These are phyloP conservation scores for Oryza coarctata DNA, from an alignment of 176 grass and related monocot species.

Conservation along the genomic window DNA sequence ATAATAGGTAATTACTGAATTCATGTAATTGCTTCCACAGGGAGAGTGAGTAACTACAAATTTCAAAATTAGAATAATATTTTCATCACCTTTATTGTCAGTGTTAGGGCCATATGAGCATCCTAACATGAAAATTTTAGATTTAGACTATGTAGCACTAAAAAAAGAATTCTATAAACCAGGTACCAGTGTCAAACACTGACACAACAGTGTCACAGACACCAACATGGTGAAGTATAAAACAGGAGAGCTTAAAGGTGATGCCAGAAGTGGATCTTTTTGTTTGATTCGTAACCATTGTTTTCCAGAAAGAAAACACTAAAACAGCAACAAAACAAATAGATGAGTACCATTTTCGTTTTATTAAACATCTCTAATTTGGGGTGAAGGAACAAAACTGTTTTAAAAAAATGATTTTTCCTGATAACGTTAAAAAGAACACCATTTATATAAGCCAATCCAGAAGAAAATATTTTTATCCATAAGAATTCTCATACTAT, in stretches of 20 bases:
- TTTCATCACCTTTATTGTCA: slow-evolving; percentile 6
- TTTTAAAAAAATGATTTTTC: background rate
- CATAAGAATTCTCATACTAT: background rate
- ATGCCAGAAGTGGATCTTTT: slow-evolving; percentile 4
- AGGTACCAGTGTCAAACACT: background rate
- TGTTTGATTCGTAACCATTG: background rate
- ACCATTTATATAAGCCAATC: background rate
- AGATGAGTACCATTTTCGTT: background rate
- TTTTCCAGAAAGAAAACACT: background rate
- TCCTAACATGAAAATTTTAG: slow-evolving; percentile 10
- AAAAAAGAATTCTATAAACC: background rate
- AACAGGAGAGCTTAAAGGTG: background rate
- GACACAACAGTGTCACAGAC: background rate
- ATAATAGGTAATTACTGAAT: background rate
- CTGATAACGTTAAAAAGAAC: background rate
- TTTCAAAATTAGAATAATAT: slow-evolving; percentile 7
- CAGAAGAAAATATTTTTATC: background rate
- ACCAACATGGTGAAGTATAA: background rate
- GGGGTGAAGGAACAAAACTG: background rate
- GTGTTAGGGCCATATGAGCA: background rate
- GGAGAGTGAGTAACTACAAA: background rate
- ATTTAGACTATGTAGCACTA: background rate
- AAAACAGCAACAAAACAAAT: background rate
- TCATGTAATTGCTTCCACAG: background rate
- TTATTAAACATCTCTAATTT: background rate